Conservation (phyloP, 805 yeast species). For the Pichia nakasei region DNA sequence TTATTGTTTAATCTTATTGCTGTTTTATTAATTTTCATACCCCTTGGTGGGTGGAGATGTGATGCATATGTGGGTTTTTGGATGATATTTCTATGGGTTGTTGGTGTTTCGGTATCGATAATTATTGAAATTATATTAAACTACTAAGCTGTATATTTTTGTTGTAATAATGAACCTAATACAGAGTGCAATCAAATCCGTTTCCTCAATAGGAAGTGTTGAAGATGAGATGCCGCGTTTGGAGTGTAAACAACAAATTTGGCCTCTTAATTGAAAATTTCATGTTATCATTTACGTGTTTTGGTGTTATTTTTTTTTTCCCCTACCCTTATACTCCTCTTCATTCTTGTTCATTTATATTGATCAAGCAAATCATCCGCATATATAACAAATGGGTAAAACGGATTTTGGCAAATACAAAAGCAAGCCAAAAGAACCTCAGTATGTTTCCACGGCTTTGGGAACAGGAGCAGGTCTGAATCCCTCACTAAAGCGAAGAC, state of each 20-base stretch:
- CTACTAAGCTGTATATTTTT: not conserved
- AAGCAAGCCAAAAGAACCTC: constrained; percentile 12
- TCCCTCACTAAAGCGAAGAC: constrained; percentile 45
- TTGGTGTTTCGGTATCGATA: constrained; percentile 29
- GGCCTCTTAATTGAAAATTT: too few species aligned
- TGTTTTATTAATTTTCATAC: constrained; percentile 31
- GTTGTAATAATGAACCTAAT: not conserved
- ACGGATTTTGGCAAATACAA: constrained; percentile 11
- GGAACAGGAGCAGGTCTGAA: constrained; percentile 68
- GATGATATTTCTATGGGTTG: constrained; percentile 34
- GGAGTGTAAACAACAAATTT: not conserved
- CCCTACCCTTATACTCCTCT: too few species aligned
- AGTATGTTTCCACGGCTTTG: constrained; percentile 29
- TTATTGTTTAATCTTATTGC: constrained; percentile 30
- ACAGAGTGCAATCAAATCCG: not conserved
- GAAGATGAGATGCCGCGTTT: not conserved
- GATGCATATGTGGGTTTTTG: constrained; percentile 30
- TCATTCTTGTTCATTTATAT: too few species aligned
- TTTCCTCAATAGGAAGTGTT: not conserved
- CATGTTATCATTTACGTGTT: too few species aligned
- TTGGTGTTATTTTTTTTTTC: not conserved
- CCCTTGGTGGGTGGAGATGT: constrained; percentile 34
- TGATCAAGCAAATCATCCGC: too few species aligned
- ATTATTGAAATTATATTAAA: constrained; percentile 17
- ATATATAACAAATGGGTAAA: not conserved